Percentiles rank a stretch among this genome's conserved stretches.
Evolutionary conservation across 1,139 yeast species (phyloP).

Genomic region (Williopsis jadinii): DNA sequence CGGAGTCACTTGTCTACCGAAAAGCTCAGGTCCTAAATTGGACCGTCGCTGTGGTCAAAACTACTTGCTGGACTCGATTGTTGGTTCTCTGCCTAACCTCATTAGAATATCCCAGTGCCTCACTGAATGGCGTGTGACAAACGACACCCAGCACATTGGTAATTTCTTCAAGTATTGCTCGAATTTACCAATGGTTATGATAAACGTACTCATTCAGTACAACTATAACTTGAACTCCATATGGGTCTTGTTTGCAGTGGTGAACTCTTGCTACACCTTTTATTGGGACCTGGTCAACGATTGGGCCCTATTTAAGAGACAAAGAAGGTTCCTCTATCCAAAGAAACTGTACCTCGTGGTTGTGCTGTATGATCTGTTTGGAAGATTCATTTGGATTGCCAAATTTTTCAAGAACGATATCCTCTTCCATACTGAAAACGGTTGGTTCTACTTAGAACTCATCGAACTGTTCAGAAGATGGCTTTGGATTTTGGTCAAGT

Average conservation of each 20-base stretch:
- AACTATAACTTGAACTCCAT: constrained; percentile 20
- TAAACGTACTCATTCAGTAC: constrained; percentile 15
- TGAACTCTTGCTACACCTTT: constrained; percentile 73
- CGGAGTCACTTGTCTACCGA: constrained; percentile 14
- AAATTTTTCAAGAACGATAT: constrained; percentile 25
- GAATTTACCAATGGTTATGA: constrained; percentile 54
- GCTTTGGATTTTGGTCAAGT: constrained; percentile 81
- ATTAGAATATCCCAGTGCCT: constrained; percentile 79
- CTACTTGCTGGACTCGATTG: constrained; percentile 39
- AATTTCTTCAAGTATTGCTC: constrained; percentile 72
- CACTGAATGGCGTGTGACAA: constrained; percentile 51
- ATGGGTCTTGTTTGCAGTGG: constrained; percentile 47
- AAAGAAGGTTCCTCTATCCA: constrained; percentile 25
- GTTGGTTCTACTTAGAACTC: constrained; percentile 56
- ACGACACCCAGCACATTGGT: constrained; percentile 48
- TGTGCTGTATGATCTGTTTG: constrained; percentile 48
- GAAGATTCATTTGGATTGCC: constrained; percentile 74
- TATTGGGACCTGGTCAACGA: constrained; percentile 87
- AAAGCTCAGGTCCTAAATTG: constrained; percentile 16
- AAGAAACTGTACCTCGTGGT: constrained; percentile 41
- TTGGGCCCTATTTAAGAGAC: constrained; percentile 60
- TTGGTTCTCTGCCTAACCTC: constrained; percentile 52
- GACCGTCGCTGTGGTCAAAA: constrained; percentile 29
- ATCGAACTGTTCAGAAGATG: constrained; percentile 78
- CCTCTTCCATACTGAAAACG: constrained; percentile 35